A percentile compares a stretch with the other conserved stretches of the same genome.
phyloP scores from a whole-genome alignment of 768 basidiomycete species.

The Psilocybe cubensis region DNA sequence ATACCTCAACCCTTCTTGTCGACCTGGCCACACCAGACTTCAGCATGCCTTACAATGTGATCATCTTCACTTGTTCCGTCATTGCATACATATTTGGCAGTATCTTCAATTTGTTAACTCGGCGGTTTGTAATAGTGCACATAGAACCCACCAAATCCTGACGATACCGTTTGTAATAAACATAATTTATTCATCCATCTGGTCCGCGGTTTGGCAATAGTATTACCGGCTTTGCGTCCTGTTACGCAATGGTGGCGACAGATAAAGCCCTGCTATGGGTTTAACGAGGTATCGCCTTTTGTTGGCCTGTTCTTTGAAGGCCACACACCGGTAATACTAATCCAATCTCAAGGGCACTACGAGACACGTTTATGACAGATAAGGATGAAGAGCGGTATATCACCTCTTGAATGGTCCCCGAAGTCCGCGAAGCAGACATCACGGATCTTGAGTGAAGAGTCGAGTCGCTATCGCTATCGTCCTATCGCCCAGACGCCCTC shows the following conservation, averaged over 20 bases:
- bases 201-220: too few relatives aligned
- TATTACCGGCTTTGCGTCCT: neutral
- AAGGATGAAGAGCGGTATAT: slow-evolving; percentile 6
- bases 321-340: slow-evolving; percentile 10
- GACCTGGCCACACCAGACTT: slow-evolving; percentile 99
- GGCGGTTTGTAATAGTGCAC: slow-evolving; percentile 70
- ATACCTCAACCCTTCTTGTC: slow-evolving; percentile 81
- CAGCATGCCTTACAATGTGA: slow-evolving; percentile 99
- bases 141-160: slow-evolving; percentile 18
- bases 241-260: neutral
- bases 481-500: slow-evolving; percentile 9
- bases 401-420: neutral
- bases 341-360: slow-evolving; percentile 1
- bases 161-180: neutral
- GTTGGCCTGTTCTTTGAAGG: neutral
- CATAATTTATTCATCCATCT: neutral
- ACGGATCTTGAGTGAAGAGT: slow-evolving; percentile 16
- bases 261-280: neutral
- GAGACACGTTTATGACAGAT: slow-evolving; percentile 14
- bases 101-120: slow-evolving; percentile 84
- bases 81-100: slow-evolving; percentile 94
- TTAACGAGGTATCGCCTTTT: slow-evolving; percentile 7
- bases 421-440: slow-evolving; percentile 14
- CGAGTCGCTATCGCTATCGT: slow-evolving; percentile 18
- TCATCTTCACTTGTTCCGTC: slow-evolving; percentile 92